phyloP scores from a whole-genome alignment of 805 yeast genomes.

The Starmerella stigmatis region DNA sequence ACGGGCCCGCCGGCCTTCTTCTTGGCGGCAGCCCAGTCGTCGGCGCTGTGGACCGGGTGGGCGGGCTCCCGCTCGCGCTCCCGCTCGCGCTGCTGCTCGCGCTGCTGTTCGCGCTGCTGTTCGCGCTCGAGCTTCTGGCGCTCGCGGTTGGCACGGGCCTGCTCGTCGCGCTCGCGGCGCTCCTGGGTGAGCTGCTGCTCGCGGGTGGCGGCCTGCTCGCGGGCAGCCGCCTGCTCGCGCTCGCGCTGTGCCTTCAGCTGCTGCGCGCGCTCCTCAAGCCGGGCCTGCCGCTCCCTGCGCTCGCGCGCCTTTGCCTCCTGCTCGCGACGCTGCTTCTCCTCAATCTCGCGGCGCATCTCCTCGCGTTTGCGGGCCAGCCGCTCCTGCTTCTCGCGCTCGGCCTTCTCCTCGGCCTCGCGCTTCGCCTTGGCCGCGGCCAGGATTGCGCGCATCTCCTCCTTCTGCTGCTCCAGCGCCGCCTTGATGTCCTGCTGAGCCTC shows the following conservation, averaged over 20 bases:
- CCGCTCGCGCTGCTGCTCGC: background rate
- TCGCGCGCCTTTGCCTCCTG: slow-evolving; percentile 5
- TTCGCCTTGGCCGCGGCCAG: slow-evolving; percentile 24
- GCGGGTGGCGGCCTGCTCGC: background rate
- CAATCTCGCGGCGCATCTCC: slow-evolving; percentile 8
- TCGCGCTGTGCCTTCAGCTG: slow-evolving; percentile 4
- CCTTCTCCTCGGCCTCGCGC: slow-evolving; percentile 17
- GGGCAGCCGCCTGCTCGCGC: background rate
- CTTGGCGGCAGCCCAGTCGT: slow-evolving; percentile 7
- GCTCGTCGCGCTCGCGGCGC: slow-evolving; percentile 5
- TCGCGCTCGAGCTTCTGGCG: slow-evolving; percentile 6
- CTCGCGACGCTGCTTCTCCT: slow-evolving; percentile 3
- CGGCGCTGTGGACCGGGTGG: background rate
- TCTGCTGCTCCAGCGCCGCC: slow-evolving; percentile 26
- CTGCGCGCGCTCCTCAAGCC: slow-evolving; percentile 1
- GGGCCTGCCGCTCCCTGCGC: slow-evolving; percentile 8
- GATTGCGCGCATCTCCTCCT: slow-evolving; percentile 29
- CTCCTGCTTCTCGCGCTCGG: slow-evolving; percentile 12
- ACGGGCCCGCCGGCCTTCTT: slow-evolving; percentile 5
- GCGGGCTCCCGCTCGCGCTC: slow-evolving; percentile 2
- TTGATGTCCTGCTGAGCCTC: slow-evolving; percentile 2
- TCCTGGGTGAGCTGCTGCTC: background rate
- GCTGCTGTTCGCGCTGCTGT: background rate
- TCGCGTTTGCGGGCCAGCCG: slow-evolving; percentile 8
- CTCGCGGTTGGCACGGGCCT: background rate